These are phyloP conservation scores for Falciphora oryzae DNA, from an alignment of 2,329 filamentous ascomycete genomes.

Conservation along the genomic window DNA sequence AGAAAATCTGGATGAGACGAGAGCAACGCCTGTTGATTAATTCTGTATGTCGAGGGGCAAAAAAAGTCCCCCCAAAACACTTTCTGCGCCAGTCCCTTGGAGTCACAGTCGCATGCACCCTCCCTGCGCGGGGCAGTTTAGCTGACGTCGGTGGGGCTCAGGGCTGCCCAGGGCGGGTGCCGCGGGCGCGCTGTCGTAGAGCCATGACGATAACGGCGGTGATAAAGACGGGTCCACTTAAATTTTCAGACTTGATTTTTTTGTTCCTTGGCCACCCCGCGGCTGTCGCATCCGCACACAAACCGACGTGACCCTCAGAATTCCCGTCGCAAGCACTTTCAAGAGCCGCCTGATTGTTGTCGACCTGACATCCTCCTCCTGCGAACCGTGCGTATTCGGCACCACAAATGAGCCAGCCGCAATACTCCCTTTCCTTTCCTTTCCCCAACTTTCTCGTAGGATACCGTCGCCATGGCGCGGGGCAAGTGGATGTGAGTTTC, in stretches of 20 bases:
- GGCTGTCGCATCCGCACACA: neutral
- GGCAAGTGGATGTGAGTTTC: constrained; percentile 63
- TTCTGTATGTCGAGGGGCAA: neutral
- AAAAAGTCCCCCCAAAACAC: neutral
- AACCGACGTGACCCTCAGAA: neutral
- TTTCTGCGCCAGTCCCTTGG: neutral
- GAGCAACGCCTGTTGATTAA: neutral
- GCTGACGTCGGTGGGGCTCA: neutral
- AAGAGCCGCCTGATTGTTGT: neutral
- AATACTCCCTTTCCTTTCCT: too few relatives aligned
- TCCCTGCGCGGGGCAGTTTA: neutral
- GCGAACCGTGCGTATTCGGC: too few relatives aligned
- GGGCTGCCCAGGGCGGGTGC: too few relatives aligned
- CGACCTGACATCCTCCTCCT: too few relatives aligned
- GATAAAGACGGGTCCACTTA: neutral
- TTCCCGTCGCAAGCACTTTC: neutral
- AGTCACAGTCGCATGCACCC: neutral
- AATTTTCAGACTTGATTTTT: neutral
- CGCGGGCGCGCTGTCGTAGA: too few relatives aligned
- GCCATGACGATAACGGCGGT: neutral
- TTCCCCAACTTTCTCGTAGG: neutral
- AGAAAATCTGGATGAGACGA: neutral
- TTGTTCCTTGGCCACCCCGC: neutral
- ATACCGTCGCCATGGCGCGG: constrained; percentile 58
- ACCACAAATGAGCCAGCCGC: neutral